Base-by-base conservation (phyloP, 1,284 basidiomycete genomes). In the Neonothopanus nambi region DNA sequence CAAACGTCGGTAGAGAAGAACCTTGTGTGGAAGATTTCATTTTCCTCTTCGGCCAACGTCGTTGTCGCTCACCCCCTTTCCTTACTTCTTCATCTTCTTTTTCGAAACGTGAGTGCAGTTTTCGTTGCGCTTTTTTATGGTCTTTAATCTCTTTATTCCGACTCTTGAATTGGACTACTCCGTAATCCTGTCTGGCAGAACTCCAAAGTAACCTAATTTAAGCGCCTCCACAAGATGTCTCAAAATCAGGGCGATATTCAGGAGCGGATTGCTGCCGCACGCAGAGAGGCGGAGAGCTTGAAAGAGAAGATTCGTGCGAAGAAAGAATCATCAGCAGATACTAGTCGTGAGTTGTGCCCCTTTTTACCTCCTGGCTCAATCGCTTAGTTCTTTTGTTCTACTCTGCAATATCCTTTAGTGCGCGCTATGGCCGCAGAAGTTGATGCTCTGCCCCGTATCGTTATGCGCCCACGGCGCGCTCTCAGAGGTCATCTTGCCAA, bases 401-500 rank as follows among this genome's bases (percentile, higher is more conserved):
- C n/a, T n/a, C n/a, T 52, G 13, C 30, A 33, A 33, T 13, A 13
- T 48, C 41, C 38, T 50, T 26, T 60, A 88, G 95, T 99, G 65
- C 89, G 94, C 51, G 93, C 94, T 18, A 97, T 98, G 94, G 94
- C 96, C 37, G 90, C 90, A 52, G 96, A 98, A 69, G 90, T 98
- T 35, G 94, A 97, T 59, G 89, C 94, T 12, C 80, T 99, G 47
- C 95, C 96, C 35, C 89, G 96, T 56, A 91, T 99, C 62, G 87
- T 96, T 28, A 95, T 99, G 90, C 92, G 94, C 63, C 91, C 93
- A 44, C 87, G 95, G 57, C 87, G 96, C 60, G 93, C 94, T 56
- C 85, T 99, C 63, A 91, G 95, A 66, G 96, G 96, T 42, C 97
- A 98, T 75, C 83, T 98, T 55, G 95, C 96, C 61, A 99, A 99